A percentile compares a stretch with the other conserved stretches of the same genome.
phyloP scores from a whole-genome alignment of 106 monocot genomes.

The Phalaenopsis equestris region DNA sequence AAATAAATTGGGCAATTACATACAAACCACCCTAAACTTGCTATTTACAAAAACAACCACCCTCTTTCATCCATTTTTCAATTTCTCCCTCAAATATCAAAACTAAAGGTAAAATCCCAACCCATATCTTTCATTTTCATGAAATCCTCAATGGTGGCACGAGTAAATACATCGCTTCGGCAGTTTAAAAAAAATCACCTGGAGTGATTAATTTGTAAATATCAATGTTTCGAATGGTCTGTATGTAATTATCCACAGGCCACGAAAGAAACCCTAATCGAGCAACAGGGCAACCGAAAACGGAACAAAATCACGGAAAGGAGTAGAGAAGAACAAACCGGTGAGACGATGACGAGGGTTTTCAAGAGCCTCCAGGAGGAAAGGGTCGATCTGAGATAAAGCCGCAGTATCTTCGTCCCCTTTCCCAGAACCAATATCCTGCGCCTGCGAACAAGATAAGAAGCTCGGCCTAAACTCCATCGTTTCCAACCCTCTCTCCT shows the following conservation, averaged over 20 bases:
- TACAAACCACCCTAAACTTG: too few relatives aligned
- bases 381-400: constrained; percentile 8
- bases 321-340: constrained; percentile 5
- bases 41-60: too few relatives aligned
- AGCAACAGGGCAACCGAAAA: background rate
- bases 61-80: too few relatives aligned
- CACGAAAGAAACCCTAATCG: background rate
- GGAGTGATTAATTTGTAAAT: too few relatives aligned
- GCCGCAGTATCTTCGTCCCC: background rate
- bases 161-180: too few relatives aligned
- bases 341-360: constrained; percentile 25
- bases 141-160: too few relatives aligned
- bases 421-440: background rate
- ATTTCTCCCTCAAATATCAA: too few relatives aligned
- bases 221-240: too few relatives aligned
- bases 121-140: too few relatives aligned
- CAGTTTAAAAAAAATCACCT: too few relatives aligned
- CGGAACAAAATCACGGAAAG: background rate
- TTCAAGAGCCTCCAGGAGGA: constrained; percentile 20
- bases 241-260: background rate
- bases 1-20: background rate
- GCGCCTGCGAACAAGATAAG: constrained; percentile 3
- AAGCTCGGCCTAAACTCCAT: background rate
- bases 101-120: too few relatives aligned
- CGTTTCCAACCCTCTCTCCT: too few relatives aligned